Evolutionary conservation across 2,329 filamentous ascomycete genomes (phyloP).

Genomic region (Neurospora sp.): DNA sequence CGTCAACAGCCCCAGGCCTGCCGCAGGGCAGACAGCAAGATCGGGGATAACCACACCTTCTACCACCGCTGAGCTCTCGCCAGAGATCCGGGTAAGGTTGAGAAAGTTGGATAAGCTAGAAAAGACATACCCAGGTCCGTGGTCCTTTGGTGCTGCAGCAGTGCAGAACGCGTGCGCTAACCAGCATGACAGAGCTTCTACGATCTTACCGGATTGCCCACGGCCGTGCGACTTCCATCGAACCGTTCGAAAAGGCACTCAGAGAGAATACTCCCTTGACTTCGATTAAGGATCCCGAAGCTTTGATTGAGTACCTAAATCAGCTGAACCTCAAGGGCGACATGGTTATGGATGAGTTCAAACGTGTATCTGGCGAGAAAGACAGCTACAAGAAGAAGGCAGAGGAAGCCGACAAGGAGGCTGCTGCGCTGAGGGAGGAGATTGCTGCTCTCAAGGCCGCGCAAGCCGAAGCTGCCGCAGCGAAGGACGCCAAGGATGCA

Average conservation of each 20-base stretch:
- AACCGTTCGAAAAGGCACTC: conserved; percentile 83
- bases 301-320: conserved; percentile 81
- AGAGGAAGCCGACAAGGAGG: conserved; percentile 57
- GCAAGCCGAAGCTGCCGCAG: conserved; percentile 24
- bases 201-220: conserved; percentile 90
- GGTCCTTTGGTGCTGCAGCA: background rate
- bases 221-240: conserved; percentile 73
- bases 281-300: conserved; percentile 75
- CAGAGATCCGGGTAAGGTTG: conserved; percentile 65
- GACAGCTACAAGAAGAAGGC: conserved; percentile 70
- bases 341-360: conserved; percentile 91
- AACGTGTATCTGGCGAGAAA: conserved; percentile 71
- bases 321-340: conserved; percentile 78
- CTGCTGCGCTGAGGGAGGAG: conserved; percentile 47
- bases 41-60: conserved; percentile 4
- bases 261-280: conserved; percentile 88
- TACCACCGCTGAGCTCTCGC: conserved; percentile 48
- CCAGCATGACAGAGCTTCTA: conserved; percentile 55
- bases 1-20: background rate
- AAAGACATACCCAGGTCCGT: conserved; percentile 68
- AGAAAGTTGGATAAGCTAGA: conserved; percentile 87
- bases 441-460: conserved; percentile 35
- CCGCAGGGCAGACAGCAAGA: conserved; percentile 1
- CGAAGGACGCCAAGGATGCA: conserved; percentile 20
- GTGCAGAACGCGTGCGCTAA: conserved; percentile 2